These are phyloP conservation scores for Suhomyces yuchorum DNA, from an alignment of 1,139 yeast genomes.

Conservation along the genomic window DNA sequence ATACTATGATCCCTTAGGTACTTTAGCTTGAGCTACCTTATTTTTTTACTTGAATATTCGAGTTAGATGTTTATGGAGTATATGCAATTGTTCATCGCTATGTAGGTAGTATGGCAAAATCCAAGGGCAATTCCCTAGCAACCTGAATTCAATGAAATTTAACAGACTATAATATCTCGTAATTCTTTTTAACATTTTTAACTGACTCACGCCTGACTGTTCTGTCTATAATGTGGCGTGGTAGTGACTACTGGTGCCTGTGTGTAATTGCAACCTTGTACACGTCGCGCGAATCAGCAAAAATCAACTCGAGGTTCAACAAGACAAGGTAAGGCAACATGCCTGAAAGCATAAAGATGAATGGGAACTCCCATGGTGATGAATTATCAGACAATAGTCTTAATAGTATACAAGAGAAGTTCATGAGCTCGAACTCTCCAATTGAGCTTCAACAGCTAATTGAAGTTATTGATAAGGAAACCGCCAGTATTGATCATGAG, in stretches of 20 bases:
- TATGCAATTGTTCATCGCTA: not conserved
- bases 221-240: not conserved
- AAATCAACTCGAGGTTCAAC: not conserved
- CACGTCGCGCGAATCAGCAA: constrained; percentile 7
- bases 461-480: constrained; percentile 24
- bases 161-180: too few relatives aligned
- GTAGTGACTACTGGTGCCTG: not conserved
- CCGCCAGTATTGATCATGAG: constrained; percentile 26
- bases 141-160: too few relatives aligned
- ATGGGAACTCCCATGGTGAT: constrained; percentile 4
- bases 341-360: constrained; percentile 1
- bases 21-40: constrained; percentile 55
- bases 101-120: not conserved
- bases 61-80: not conserved
- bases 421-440: constrained; percentile 19
- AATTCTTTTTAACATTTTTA: too few relatives aligned
- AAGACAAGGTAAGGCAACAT: constrained; percentile 1
- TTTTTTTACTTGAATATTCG: not conserved
- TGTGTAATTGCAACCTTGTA: constrained; percentile 1
- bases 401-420: constrained; percentile 5
- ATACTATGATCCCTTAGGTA: constrained; percentile 87
- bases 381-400: constrained; percentile 4
- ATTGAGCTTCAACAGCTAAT: constrained; percentile 25
- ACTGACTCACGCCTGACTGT: too few relatives aligned
- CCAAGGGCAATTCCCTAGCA: not conserved